These are phyloP conservation scores for Arabidopsis hybrid DNA, from an alignment of 441 rosid genomes.

Conservation along the genomic window DNA sequence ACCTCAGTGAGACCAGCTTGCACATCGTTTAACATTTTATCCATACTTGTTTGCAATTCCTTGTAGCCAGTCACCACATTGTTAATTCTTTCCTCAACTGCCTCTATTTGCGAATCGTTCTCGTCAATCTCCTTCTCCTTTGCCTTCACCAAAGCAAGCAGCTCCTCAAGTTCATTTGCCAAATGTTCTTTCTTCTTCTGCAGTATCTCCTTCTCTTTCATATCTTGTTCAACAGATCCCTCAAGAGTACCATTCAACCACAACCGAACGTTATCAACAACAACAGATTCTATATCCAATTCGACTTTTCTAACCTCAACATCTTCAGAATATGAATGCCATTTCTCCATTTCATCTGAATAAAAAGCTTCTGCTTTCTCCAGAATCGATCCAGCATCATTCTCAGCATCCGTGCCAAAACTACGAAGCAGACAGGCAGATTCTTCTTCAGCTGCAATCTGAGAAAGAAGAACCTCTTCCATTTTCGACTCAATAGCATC, in stretches of 20 bases:
- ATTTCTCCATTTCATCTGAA: slow-evolving; percentile 59
- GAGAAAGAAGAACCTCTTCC: slow-evolving; percentile 63
- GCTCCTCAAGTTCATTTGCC: slow-evolving; percentile 58
- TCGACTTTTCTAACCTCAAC: slow-evolving; percentile 72
- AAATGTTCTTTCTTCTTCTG: slow-evolving; percentile 59
- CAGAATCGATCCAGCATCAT: slow-evolving; percentile 56
- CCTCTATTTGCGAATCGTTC: slow-evolving; percentile 62
- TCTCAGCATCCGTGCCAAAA: slow-evolving; percentile 71
- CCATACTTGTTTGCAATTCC: slow-evolving; percentile 61
- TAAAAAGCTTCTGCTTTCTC: slow-evolving; percentile 54
- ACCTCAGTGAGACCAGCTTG: slow-evolving; percentile 57
- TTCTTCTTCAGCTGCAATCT: slow-evolving; percentile 76
- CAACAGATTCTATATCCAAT: slow-evolving; percentile 64
- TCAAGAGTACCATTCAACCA: slow-evolving; percentile 57
- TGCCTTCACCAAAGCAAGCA: slow-evolving; percentile 70
- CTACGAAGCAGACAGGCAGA: slow-evolving; percentile 65
- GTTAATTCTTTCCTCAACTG: slow-evolving; percentile 65
- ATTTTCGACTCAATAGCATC: slow-evolving; percentile 68
- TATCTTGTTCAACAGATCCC: slow-evolving; percentile 61
- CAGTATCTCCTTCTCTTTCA: slow-evolving; percentile 59
- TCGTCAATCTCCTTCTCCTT: slow-evolving; percentile 77
- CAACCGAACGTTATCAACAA: slow-evolving; percentile 64
- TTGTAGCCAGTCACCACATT: slow-evolving; percentile 63
- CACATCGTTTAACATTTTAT: slow-evolving; percentile 54
- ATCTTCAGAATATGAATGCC: slow-evolving; percentile 69